phyloP scores from a whole-genome alignment of 768 basidiomycete genomes.

The Imleria badia region DNA sequence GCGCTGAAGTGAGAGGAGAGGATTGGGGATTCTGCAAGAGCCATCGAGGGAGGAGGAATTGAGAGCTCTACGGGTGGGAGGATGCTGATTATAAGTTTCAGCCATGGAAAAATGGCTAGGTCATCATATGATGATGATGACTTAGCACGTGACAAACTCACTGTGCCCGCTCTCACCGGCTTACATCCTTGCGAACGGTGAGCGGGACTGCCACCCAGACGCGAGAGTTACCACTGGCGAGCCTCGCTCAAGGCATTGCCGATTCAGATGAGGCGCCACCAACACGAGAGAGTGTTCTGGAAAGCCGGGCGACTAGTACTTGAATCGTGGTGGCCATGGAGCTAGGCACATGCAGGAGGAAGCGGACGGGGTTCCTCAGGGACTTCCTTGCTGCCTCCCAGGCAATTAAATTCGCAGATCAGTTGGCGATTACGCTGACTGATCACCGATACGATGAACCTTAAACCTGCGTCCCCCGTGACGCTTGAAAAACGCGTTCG shows the following conservation, averaged over 20 bases:
- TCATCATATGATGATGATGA: neutral
- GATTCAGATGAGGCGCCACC: too few relatives aligned
- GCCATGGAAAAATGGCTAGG: neutral
- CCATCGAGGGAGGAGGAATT: slow-evolving; percentile 15
- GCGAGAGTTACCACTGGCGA: too few relatives aligned
- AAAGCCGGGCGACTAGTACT: too few relatives aligned
- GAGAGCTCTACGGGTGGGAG: neutral
- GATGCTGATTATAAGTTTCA: slow-evolving; percentile 5
- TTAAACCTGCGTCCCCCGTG: too few relatives aligned
- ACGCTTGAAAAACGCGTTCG: slow-evolving; percentile 1
- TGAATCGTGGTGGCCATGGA: too few relatives aligned
- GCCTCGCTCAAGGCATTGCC: too few relatives aligned
- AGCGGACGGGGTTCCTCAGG: neutral
- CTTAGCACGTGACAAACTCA: slow-evolving; percentile 7
- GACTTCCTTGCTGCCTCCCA: neutral
- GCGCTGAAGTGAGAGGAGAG: slow-evolving; percentile 27
- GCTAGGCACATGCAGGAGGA: too few relatives aligned
- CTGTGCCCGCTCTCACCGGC: too few relatives aligned
- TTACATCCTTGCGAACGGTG: too few relatives aligned
- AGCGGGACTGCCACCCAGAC: too few relatives aligned
- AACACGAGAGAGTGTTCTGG: too few relatives aligned
- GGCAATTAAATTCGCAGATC: neutral
- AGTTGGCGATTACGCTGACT: neutral
- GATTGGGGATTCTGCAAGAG: slow-evolving; percentile 30
- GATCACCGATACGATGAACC: too few relatives aligned